phyloP scores from a whole-genome alignment of 768 basidiomycete genomes.

The Hemileccinum rubropunctum region DNA sequence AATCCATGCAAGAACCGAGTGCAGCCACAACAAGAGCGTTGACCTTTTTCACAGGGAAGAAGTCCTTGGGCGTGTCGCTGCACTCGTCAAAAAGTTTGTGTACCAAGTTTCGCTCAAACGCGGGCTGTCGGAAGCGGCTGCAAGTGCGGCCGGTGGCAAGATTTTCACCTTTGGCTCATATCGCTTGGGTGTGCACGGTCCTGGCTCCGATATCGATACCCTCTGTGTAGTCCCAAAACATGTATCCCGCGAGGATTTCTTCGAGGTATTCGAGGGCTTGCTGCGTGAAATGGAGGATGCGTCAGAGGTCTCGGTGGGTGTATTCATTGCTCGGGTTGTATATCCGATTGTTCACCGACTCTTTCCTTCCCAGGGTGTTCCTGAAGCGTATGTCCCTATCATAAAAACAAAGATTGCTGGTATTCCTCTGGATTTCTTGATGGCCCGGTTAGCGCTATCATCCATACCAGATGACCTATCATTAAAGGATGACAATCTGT shows the following conservation, averaged over 20 bases:
- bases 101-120: conserved; percentile 70
- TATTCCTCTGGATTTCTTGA: conserved; percentile 90
- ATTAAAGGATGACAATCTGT: conserved; percentile 84
- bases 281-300: conserved; percentile 79
- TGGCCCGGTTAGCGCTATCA: conserved; percentile 84
- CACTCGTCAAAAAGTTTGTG: conserved; percentile 92
- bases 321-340: background rate
- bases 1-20: conserved; percentile 3
- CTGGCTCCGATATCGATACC: conserved; percentile 97
- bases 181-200: conserved; percentile 95
- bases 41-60: conserved; percentile 64
- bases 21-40: conserved; percentile 3
- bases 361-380: conserved; percentile 67
- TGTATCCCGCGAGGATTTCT: conserved; percentile 94
- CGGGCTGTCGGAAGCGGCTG: conserved; percentile 86
- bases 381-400: conserved; percentile 95
- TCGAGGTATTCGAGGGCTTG: conserved; percentile 88
- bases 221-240: conserved; percentile 96
- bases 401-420: conserved; percentile 90
- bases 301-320: conserved; percentile 83
- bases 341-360: conserved; percentile 1
- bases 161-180: conserved; percentile 99
- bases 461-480: conserved; percentile 91
- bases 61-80: conserved; percentile 85
- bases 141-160: conserved; percentile 90